A percentile compares a stretch with the other conserved stretches of the same genome.
Conservation (phyloP, 345 rosid species). For the Jatropha curcas region DNA sequence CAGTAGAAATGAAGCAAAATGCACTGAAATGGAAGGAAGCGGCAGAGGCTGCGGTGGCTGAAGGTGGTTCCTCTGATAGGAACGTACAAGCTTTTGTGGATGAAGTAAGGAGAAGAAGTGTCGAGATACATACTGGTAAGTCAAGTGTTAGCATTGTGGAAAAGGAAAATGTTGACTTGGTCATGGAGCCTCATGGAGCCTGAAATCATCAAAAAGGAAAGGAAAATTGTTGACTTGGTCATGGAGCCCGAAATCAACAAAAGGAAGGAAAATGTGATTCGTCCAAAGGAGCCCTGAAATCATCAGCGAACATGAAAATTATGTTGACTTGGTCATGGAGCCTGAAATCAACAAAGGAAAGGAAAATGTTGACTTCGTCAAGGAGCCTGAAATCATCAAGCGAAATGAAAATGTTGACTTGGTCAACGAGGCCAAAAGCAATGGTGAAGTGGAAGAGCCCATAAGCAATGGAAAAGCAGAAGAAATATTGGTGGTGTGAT, state of each 20-base stretch:
- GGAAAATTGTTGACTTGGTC: background rate
- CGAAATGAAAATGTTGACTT: slow-evolving; percentile 8
- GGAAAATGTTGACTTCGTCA: too few relatives aligned
- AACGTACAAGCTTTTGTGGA: slow-evolving; percentile 62
- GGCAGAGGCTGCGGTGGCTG: slow-evolving; percentile 67
- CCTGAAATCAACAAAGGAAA: too few relatives aligned
- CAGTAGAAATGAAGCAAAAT: slow-evolving; percentile 52
- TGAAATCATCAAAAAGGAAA: too few relatives aligned
- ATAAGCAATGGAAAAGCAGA: too few relatives aligned
- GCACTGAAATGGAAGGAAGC: slow-evolving; percentile 65
- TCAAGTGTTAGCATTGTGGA: background rate
- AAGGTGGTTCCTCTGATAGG: slow-evolving; percentile 63
- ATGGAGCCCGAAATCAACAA: too few relatives aligned
- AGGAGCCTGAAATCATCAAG: background rate
- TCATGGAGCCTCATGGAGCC: slow-evolving; percentile 5
- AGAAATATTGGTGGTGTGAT: background rate
- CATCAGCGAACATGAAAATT: too few relatives aligned
- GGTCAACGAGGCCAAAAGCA: too few relatives aligned
- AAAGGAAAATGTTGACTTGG: background rate
- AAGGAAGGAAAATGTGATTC: too few relatives aligned
- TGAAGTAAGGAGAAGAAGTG: slow-evolving; percentile 43
- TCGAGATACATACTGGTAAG: background rate
- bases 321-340: too few relatives aligned
- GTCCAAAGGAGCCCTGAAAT: too few relatives aligned
- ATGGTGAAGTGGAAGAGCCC: too few relatives aligned